Conservation (phyloP, 352 stramenopile genomes). For the Vaucheria bursata region DNA sequence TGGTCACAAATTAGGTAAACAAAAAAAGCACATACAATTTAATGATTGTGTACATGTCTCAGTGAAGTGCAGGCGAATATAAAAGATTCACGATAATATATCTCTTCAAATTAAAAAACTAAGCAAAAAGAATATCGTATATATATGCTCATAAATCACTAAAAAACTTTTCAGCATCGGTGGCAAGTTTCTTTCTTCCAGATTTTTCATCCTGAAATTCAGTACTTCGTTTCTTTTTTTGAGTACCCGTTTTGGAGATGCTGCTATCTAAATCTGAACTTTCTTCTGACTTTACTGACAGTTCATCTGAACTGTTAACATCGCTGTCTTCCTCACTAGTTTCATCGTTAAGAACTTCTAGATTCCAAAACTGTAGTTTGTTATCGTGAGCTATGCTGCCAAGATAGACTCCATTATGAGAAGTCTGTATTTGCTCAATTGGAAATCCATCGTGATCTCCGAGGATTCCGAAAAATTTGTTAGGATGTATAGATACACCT, state of each 20-base stretch:
- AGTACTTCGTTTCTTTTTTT: not conserved
- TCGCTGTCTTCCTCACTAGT: constrained; percentile 11
- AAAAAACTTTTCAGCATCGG: not conserved
- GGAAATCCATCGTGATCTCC: constrained; percentile 89
- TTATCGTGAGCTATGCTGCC: constrained; percentile 37
- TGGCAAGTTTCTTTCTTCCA: not conserved
- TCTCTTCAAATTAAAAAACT: too few relatives aligned
- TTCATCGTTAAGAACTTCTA: constrained; percentile 32
- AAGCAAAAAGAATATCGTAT: too few relatives aligned
- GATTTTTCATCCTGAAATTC: not conserved
- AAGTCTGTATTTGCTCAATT: constrained; percentile 69
- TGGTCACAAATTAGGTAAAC: too few relatives aligned
- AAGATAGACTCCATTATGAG: constrained; percentile 11
- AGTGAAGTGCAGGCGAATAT: too few relatives aligned
- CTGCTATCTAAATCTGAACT: not conserved
- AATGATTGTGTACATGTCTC: too few relatives aligned
- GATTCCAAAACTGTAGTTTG: constrained; percentile 36
- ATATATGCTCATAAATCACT: too few relatives aligned
- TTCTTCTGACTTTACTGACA: not conserved
- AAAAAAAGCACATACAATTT: too few relatives aligned
- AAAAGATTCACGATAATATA: too few relatives aligned
- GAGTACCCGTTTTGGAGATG: not conserved
- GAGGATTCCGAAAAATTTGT: constrained; percentile 89
- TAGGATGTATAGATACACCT: constrained; percentile 85
- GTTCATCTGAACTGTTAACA: not conserved